Percentiles rank a stretch among this genome's conserved stretches.
Evolutionary conservation across 2,329 filamentous ascomycete genomes (phyloP).

Genomic region (Paramyrothecium roridum): DNA sequence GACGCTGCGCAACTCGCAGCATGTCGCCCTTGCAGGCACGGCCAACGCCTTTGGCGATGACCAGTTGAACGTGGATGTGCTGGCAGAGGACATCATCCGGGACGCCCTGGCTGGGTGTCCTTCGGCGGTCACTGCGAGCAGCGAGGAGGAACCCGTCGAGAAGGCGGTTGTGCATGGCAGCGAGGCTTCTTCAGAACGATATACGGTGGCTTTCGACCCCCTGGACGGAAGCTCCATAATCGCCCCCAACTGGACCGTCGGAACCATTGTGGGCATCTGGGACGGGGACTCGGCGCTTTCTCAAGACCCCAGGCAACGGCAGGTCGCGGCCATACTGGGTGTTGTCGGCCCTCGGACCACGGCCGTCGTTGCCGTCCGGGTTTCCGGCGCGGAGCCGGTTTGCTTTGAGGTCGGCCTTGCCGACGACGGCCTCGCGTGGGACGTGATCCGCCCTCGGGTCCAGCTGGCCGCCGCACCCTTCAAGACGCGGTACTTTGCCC

Average conservation of each 20-base stretch:
- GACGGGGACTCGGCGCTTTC: constrained; percentile 42
- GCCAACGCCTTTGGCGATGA: constrained; percentile 58
- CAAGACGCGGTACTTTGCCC: constrained; percentile 57
- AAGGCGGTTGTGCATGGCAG: constrained; percentile 17
- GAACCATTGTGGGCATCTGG: constrained; percentile 60
- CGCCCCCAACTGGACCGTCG: constrained; percentile 55
- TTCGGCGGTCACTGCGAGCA: constrained; percentile 48
- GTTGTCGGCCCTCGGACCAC: constrained; percentile 54
- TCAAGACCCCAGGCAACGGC: constrained; percentile 32
- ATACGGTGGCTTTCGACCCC: constrained; percentile 61
- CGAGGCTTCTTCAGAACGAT: constrained; percentile 32
- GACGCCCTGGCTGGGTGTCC: constrained; percentile 38
- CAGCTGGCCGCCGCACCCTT: constrained; percentile 32
- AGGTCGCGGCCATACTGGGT: constrained; percentile 49
- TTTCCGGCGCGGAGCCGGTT: constrained; percentile 30
- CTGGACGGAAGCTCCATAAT: constrained; percentile 62
- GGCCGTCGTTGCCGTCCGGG: constrained; percentile 50
- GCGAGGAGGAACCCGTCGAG: constrained; percentile 60
- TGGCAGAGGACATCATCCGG: constrained; percentile 46
- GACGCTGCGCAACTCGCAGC: constrained; percentile 39
- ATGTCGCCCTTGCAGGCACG: constrained; percentile 44
- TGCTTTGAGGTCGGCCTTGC: constrained; percentile 52
- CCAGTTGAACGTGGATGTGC: constrained; percentile 56
- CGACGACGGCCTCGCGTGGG: constrained; percentile 18
- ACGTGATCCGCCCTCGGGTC: constrained; percentile 39